Base-by-base conservation (phyloP, 306 rosid genomes). In the Vigna mungo region DNA sequence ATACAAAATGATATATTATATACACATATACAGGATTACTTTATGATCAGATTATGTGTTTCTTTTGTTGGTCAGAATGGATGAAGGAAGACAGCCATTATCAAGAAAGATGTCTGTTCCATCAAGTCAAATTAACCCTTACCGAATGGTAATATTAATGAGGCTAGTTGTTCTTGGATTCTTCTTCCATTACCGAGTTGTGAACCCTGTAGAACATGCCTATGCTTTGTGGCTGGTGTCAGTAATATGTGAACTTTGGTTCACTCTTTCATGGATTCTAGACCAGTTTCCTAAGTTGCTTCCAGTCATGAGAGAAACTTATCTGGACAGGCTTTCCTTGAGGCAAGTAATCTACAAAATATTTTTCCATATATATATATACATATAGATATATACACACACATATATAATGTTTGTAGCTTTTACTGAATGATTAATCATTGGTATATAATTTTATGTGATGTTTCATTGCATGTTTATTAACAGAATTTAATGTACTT, bases 171-270 rank as follows among this genome's bases (percentile, higher is more conserved):
- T 89, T 68, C 77, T 89, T 30, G 96, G 91, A 0, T 89, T 91
- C 81, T 91, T 89, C 84, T 86, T 91, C 77, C 90, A 87, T 47
- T 91, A 89, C 65, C 75, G 96, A 76, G 68, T 91, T 1, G 59
- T 15, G 41, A 84, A 91, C 72, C 91, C 96, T 3, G 93, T 87
- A 1, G 30, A 79, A 1, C 80, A 91, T 75, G 96, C 96, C 32
- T 86, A 79, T 83, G 85, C 86, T 61, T 27, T 91, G 56, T 91
- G 96, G 96, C 81, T 89, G 37, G 76, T 84, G 11, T 89, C 96
- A 41, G 78, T 90, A 37, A 85, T 87, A 20, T 90, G 96, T 82
- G 93, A 90, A 85, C 75, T 91, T 72, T 91, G 93, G 91, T 89
- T 91, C 79, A 81, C 90, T 60, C 54, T 89, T 66, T 79, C 93